phyloP scores from a whole-genome alignment of 176 grass and related monocot genomes.

The Carex pumila region DNA sequence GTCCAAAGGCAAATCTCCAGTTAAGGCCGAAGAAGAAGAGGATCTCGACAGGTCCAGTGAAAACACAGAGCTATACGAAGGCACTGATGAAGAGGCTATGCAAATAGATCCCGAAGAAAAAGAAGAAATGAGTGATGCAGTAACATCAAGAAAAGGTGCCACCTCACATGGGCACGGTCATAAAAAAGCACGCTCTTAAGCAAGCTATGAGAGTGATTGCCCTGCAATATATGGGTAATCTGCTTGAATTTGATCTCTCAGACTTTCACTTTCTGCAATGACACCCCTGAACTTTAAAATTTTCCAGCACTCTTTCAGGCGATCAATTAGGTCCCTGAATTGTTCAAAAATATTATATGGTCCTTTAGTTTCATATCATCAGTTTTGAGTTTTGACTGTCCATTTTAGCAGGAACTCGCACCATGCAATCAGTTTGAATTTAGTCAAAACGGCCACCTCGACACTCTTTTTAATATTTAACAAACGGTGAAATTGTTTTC shows the following conservation, averaged over 20 bases:
- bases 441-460: neutral
- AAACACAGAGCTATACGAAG: slow-evolving; percentile 44
- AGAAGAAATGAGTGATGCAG: slow-evolving; percentile 4
- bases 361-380: neutral
- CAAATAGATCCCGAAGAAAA: slow-evolving; percentile 22
- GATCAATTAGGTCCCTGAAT: neutral
- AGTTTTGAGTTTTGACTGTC: neutral
- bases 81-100: slow-evolving; percentile 40
- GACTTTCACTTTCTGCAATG: neutral
- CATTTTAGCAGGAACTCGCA: neutral
- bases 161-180: slow-evolving; percentile 18
- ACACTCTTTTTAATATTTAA: neutral
- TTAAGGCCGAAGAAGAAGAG: slow-evolving; percentile 33
- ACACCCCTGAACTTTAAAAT: neutral
- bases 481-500: neutral
- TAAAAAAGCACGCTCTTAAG: slow-evolving; percentile 30
- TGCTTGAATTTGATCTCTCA: neutral
- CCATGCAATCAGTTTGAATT: neutral
- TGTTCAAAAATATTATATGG: neutral
- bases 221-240: neutral
- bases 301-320: neutral
- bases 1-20: slow-evolving; percentile 37
- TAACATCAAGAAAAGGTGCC: slow-evolving; percentile 30
- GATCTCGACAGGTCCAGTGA: slow-evolving; percentile 42
- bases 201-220: neutral